Evolutionary conservation across 345 rosid species (phyloP).

Genomic region (Brassica carinata): DNA sequence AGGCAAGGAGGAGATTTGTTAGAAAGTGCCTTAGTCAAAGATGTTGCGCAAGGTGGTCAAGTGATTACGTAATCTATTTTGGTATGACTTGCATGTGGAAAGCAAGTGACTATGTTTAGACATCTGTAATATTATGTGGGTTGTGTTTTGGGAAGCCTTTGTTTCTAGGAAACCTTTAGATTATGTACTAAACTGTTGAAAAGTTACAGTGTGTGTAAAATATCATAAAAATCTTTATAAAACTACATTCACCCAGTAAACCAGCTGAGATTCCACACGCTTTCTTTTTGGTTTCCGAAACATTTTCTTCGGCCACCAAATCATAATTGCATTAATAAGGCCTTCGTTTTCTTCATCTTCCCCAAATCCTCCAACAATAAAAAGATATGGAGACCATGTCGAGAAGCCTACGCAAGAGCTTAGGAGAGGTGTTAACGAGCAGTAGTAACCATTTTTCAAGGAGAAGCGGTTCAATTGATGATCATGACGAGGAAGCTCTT

Average conservation of each 20-base stretch:
- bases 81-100: no score
- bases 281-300: slow-evolving; percentile 35
- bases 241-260: background rate
- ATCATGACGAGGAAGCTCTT: slow-evolving; percentile 83
- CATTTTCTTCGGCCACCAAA: slow-evolving; percentile 18
- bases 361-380: background rate
- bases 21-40: no score
- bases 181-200: no score
- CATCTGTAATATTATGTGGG: no score
- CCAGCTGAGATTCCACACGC: slow-evolving; percentile 10
- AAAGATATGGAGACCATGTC: slow-evolving; percentile 33
- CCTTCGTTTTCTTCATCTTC: background rate
- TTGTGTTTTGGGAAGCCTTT: no score
- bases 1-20: no score
- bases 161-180: no score
- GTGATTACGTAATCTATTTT: no score
- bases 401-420: slow-evolving; percentile 56
- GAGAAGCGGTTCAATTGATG: slow-evolving; percentile 47
- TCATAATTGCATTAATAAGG: slow-evolving; percentile 1
- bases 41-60: no score
- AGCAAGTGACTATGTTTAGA: no score
- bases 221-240: no score
- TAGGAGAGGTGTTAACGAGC: slow-evolving; percentile 54
- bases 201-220: no score
- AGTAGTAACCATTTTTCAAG: slow-evolving; percentile 34